These are phyloP conservation scores for Starmerella gropengiesseri DNA, from an alignment of 805 yeast species.

Conservation along the genomic window DNA sequence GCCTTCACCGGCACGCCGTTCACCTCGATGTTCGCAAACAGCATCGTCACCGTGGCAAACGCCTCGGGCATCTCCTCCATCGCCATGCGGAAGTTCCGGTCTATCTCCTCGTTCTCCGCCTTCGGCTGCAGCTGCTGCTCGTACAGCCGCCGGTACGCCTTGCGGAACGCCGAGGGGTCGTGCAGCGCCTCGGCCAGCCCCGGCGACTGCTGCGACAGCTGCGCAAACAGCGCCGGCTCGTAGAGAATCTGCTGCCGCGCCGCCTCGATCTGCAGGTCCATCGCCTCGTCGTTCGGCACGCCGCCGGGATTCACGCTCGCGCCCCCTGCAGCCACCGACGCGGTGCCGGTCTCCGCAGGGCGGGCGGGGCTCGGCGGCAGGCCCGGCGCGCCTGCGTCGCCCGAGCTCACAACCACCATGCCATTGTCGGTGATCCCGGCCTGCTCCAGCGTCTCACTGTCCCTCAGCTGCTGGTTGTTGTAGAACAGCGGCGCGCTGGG, in stretches of 20 bases:
- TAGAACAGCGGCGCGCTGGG: slow-evolving; percentile 39
- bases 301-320: neutral
- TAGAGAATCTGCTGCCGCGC: slow-evolving; percentile 30
- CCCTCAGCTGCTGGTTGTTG: slow-evolving; percentile 37
- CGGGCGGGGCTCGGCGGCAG: too few relatives aligned
- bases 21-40: slow-evolving; percentile 65
- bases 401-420: slow-evolving; percentile 31
- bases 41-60: slow-evolving; percentile 72
- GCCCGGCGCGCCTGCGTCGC: too few relatives aligned
- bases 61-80: slow-evolving; percentile 83
- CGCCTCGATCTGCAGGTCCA: slow-evolving; percentile 25
- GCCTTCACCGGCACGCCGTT: slow-evolving; percentile 79
- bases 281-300: slow-evolving; percentile 2
- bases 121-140: slow-evolving; percentile 35
- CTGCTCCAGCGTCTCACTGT: slow-evolving; percentile 35
- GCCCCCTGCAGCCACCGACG: neutral
- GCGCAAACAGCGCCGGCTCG: slow-evolving; percentile 28
- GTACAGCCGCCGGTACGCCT: slow-evolving; percentile 33
- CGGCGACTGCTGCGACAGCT: slow-evolving; percentile 36
- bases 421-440: slow-evolving; percentile 49
- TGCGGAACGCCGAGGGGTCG: slow-evolving; percentile 41
- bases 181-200: slow-evolving; percentile 37
- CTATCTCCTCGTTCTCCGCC: slow-evolving; percentile 52
- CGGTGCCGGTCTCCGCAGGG: neutral
- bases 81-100: slow-evolving; percentile 70